These are phyloP conservation scores for Pisolithus sp. DNA, from an alignment of 768 basidiomycete species.

Conservation along the genomic window DNA sequence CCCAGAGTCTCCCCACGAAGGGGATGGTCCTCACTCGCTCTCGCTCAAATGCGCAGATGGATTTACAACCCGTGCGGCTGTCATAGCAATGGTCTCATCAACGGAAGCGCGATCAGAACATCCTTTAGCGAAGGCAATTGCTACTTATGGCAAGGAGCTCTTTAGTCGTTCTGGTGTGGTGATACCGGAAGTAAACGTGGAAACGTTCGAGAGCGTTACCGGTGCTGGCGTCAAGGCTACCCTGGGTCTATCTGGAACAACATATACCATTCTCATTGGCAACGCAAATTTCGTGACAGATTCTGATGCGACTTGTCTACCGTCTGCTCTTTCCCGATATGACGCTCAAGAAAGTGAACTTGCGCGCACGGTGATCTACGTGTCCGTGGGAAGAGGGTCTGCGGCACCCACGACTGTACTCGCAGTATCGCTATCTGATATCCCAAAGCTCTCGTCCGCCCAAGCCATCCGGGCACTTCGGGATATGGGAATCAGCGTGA, in stretches of 20 bases:
- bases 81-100: conserved; percentile 77
- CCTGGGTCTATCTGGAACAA: conserved; percentile 46
- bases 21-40: conserved; percentile 9
- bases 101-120: conserved; percentile 94
- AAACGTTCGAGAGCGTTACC: conserved; percentile 80
- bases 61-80: conserved; percentile 46
- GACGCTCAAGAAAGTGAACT: conserved; percentile 60
- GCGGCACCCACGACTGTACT: conserved; percentile 53
- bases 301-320: conserved; percentile 46
- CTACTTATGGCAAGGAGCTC: conserved; percentile 67
- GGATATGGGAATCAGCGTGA: conserved; percentile 87
- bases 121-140: conserved; percentile 91
- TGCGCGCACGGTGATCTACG: conserved; percentile 85
- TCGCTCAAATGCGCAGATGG: conserved; percentile 49
- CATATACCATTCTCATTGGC: conserved; percentile 65
- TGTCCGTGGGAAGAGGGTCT: conserved; percentile 49
- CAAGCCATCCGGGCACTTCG: conserved; percentile 77
- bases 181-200: conserved; percentile 49
- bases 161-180: conserved; percentile 36
- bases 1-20: conserved; percentile 17
- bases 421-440: conserved; percentile 81
- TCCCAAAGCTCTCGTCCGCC: conserved; percentile 77
- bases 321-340: conserved; percentile 55
- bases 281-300: conserved; percentile 65
- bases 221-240: conserved; percentile 82